Conservation (phyloP, 2,329 filamentous ascomycete genomes). For the Geosmithia putterillii region DNA sequence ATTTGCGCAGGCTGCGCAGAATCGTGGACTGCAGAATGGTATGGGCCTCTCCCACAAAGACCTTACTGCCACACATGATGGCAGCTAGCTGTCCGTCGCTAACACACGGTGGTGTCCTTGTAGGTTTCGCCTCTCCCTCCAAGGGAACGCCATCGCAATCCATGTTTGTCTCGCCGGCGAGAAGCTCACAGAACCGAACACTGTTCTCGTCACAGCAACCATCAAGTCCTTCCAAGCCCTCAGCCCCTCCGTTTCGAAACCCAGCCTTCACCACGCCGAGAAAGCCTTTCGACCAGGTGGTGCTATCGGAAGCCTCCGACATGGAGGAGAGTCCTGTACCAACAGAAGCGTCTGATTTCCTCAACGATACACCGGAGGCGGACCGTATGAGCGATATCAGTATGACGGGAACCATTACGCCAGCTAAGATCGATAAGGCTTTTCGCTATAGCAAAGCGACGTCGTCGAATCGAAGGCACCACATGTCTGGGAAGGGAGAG, state of each 20-base stretch:
- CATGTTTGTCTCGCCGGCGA: slow-evolving; percentile 23
- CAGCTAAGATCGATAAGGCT: slow-evolving; percentile 31
- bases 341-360: slow-evolving; percentile 43
- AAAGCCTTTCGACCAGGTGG: slow-evolving; percentile 39
- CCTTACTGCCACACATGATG: neutral
- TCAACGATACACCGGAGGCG: slow-evolving; percentile 38
- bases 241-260: slow-evolving; percentile 45
- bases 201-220: slow-evolving; percentile 27
- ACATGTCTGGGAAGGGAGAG: slow-evolving; percentile 49
- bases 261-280: slow-evolving; percentile 53
- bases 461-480: slow-evolving; percentile 24
- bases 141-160: slow-evolving; percentile 10
- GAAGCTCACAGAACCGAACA: slow-evolving; percentile 24
- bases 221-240: slow-evolving; percentile 16
- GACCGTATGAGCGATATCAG: slow-evolving; percentile 30
- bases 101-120: no score
- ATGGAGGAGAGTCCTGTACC: slow-evolving; percentile 48
- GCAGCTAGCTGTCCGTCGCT: slow-evolving; percentile 8
- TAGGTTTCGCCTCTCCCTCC: slow-evolving; percentile 26
- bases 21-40: slow-evolving; percentile 25
- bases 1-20: slow-evolving; percentile 40
- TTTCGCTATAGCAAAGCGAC: slow-evolving; percentile 28
- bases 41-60: slow-evolving; percentile 9
- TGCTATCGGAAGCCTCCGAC: slow-evolving; percentile 42
- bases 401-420: slow-evolving; percentile 31